Percentiles rank a stretch among this genome's conserved stretches.
Conservation (phyloP, 23 red algal genomes). For the Cyanidioschyzon merolae region DNA sequence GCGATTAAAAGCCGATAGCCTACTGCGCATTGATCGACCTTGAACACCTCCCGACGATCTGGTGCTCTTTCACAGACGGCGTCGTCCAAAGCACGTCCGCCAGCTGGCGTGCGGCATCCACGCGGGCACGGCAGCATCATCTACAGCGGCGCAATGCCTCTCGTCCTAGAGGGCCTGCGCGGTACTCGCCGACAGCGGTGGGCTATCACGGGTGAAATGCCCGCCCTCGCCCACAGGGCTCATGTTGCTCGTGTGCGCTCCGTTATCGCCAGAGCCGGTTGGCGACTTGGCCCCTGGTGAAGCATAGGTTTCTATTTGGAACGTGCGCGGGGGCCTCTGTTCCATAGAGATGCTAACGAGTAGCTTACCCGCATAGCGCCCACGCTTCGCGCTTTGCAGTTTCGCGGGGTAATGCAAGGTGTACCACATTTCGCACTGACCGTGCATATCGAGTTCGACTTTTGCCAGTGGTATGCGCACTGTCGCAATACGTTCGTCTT, state of each 20-base stretch:
- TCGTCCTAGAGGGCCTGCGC: no score
- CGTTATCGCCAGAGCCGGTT: neutral
- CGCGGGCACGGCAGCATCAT: no score
- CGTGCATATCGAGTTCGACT: neutral
- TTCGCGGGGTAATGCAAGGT: constrained; percentile 6
- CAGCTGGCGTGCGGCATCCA: no score
- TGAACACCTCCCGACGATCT: no score
- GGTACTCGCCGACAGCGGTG: neutral
- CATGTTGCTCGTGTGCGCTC: neutral
- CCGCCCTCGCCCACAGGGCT: neutral
- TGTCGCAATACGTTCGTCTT: constrained; percentile 8
- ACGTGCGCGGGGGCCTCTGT: neutral
- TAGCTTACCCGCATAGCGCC: neutral
- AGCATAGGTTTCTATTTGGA: neutral
- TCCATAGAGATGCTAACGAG: neutral
- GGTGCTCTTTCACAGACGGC: no score
- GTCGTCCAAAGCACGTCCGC: no score
- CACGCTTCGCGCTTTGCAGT: neutral
- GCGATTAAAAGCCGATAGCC: no score
- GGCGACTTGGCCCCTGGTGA: neutral
- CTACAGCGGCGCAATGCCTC: neutral
- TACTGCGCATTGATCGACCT: no score
- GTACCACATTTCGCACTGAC: constrained; percentile 8
- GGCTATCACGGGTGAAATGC: neutral
- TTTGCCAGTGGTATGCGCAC: constrained; percentile 9